These are phyloP conservation scores for Sphaerostilbella broomeana DNA, from an alignment of 2,329 filamentous ascomycete genomes.

Conservation along the genomic window DNA sequence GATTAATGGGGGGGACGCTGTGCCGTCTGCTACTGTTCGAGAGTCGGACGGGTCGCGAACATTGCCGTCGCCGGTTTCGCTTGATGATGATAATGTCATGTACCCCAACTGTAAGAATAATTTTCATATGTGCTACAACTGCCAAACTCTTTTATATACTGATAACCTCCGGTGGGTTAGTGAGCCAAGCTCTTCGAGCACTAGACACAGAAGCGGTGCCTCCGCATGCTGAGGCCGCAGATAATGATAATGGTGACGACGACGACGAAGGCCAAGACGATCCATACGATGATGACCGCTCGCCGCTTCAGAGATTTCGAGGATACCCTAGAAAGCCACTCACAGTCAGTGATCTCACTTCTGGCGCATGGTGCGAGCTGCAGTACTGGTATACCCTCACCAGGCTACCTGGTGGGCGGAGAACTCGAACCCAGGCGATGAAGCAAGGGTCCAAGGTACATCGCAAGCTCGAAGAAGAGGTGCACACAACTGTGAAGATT, in stretches of 20 bases:
- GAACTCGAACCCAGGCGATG: conserved; percentile 75
- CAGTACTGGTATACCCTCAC: conserved; percentile 87
- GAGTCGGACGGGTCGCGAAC: not conserved
- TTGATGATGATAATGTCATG: conserved; percentile 26
- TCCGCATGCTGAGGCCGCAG: conserved; percentile 15
- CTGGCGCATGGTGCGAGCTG: conserved; percentile 91
- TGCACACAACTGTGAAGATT: conserved; percentile 70
- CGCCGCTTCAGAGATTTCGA: conserved; percentile 72
- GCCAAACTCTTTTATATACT: conserved; percentile 35
- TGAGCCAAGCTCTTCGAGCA: conserved; percentile 38
- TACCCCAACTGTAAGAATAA: conserved; percentile 49
- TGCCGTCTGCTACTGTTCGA: not conserved
- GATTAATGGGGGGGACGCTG: not conserved
- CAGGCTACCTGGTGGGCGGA: conserved; percentile 62
- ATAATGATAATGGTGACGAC: no score
- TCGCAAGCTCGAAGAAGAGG: conserved; percentile 74
- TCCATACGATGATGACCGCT: conserved; percentile 29
- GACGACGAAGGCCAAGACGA: conserved; percentile 13
- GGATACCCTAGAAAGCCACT: conserved; percentile 70
- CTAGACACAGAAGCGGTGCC: conserved; percentile 15
- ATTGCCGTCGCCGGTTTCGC: conserved; percentile 13
- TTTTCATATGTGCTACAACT: not conserved
- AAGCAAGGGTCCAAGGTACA: conserved; percentile 74
- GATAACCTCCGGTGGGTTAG: no score
- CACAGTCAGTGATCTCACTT: conserved; percentile 80